Percentiles rank a stretch among this genome's conserved stretches.
These are phyloP conservation scores for Fusarium oligoseptatum DNA, from an alignment of 2,329 filamentous ascomycete species.

Conservation along the genomic window DNA sequence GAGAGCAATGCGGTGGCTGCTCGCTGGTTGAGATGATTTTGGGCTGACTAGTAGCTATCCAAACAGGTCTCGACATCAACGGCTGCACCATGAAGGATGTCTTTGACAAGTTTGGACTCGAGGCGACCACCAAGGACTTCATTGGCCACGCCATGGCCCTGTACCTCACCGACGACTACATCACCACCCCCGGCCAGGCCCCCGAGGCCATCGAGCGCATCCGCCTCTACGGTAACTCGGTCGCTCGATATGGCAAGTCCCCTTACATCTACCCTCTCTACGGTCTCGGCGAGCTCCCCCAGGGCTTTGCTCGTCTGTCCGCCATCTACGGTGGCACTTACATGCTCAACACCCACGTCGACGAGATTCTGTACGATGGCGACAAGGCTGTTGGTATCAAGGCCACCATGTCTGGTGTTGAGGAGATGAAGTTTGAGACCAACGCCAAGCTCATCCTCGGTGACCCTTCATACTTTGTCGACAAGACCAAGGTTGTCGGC, in stretches of 20 bases:
- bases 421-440: conserved; percentile 95
- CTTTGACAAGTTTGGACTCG: conserved; percentile 97
- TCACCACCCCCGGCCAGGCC: conserved; percentile 78
- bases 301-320: conserved; percentile 96
- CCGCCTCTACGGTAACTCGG: conserved; percentile 95
- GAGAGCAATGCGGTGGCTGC: neutral
- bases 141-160: conserved; percentile 99
- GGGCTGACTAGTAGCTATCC: conserved; percentile 28
- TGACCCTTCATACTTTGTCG: conserved; percentile 96
- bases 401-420: conserved; percentile 92
- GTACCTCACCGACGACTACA: conserved; percentile 91
- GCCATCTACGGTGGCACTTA: conserved; percentile 99
- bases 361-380: conserved; percentile 88
- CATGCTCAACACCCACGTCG: conserved; percentile 96
- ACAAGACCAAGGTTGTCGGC: conserved; percentile 87
- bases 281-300: conserved; percentile 94
- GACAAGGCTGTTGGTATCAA: conserved; percentile 95
- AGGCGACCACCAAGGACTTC: conserved; percentile 91
- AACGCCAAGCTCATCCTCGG: conserved; percentile 96
- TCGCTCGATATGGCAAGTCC: conserved; percentile 97
- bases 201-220: conserved; percentile 92
- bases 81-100: conserved; percentile 96
- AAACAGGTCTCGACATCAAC: conserved; percentile 81
- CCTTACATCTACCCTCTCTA: conserved; percentile 99
- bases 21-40: neutral